Evolutionary conservation across 129 eudicot genomes (phyloP).

Genomic region (Sambucus nigra): DNA sequence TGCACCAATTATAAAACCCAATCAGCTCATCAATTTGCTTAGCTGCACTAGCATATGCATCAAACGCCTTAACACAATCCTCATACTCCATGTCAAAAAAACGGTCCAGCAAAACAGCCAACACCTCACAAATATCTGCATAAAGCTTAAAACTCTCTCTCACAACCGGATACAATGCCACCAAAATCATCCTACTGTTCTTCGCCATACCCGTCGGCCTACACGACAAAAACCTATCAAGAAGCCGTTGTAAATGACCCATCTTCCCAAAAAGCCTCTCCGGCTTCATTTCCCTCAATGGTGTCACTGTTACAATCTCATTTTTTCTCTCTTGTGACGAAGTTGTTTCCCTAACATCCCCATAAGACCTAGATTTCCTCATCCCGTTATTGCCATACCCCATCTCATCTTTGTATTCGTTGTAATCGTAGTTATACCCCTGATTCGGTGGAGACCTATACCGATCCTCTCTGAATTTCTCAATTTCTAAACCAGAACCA

Average conservation of each 20-base stretch:
- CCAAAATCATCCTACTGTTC: conserved; percentile 60
- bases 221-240: conserved; percentile 66
- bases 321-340: conserved; percentile 27
- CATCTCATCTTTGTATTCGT: conserved; percentile 36
- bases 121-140: conserved; percentile 69
- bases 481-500: conserved; percentile 31
- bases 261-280: conserved; percentile 76
- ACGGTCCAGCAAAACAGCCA: conserved; percentile 58
- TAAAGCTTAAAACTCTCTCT: conserved; percentile 75
- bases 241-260: conserved; percentile 69
- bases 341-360: conserved; percentile 41
- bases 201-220: conserved; percentile 70
- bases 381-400: conserved; percentile 35
- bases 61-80: conserved; percentile 78
- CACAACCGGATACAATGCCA: conserved; percentile 57
- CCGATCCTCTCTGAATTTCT: conserved; percentile 40
- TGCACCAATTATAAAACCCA: conserved; percentile 72
- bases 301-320: too few species aligned
- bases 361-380: conserved; percentile 59
- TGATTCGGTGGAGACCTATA: conserved; percentile 56
- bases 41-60: conserved; percentile 55
- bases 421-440: conserved; percentile 39
- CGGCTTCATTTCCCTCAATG: conserved; percentile 62
- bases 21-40: conserved; percentile 83
- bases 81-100: conserved; percentile 82